Base-by-base conservation (phyloP, 495 filamentous ascomycete genomes). In the Aspergillus sparsus region DNA sequence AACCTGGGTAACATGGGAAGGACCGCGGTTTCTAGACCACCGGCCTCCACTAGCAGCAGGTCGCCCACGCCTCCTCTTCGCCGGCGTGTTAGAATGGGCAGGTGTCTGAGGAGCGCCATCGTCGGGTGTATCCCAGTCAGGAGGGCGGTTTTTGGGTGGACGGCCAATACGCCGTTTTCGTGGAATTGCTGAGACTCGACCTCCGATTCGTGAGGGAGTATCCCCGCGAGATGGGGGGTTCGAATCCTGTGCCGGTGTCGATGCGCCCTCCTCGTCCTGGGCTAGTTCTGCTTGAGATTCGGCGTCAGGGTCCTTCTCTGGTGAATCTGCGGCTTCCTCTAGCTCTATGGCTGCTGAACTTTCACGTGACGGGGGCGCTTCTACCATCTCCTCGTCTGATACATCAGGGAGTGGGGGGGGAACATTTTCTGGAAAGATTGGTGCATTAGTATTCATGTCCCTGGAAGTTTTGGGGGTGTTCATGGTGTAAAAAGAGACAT, bases 151-250 rank as follows among this genome's bases (percentile, higher is more conserved):
- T 81, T 92, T 93, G 18, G 93, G 90, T 2, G 92, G 92, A 33
- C 93, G 86, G 12, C 93, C 93, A 2, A 92, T 82, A 45, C 93
- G 89, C 62, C 89, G 85, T 69, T 90, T 88, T 65, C 90, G 87
- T 71, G 87, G 79, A 76, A 85, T 76, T 72, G 86, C 64, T 65
- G 86, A 75, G 16, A 63, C 67, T 35, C 72, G 73, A 34, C 74
- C 74, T 34, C 66, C 70, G 32, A 41, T 69, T 62, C 58, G 71
- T 27, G 72, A 60, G 8, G 71, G 68, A 8, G 72, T 68, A 13
- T 67, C 71, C 27, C 53, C 67, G 32, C 71, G 74, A 54, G 79
- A 72, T 32, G 68, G 69, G 0, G 71, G 54, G 39, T 76, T 73
- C 7, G 74, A 73, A 31, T 80, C 75, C 35, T 59, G 68, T 46